Evolutionary conservation across 129 eudicot species (phyloP).

Genomic region (Gnaphalium uliginosum): DNA sequence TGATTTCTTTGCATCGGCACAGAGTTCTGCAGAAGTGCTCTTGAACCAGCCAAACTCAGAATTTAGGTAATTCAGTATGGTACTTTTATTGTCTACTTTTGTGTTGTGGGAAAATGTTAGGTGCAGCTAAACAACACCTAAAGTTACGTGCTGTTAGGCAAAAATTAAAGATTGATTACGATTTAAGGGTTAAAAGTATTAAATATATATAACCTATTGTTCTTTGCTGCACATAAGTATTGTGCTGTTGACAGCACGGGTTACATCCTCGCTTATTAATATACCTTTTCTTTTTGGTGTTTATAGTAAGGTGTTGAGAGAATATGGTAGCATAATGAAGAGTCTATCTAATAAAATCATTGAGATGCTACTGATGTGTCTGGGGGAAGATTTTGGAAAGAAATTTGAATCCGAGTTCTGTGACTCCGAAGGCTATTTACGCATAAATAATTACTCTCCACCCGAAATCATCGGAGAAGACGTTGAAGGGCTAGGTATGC

Average conservation of each 20-base stretch:
- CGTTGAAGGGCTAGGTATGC: conserved; percentile 91
- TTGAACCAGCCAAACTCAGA: conserved; percentile 46
- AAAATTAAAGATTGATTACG: too few relatives aligned
- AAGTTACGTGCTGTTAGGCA: too few relatives aligned
- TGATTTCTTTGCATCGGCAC: conserved; percentile 64
- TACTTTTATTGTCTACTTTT: conserved; percentile 4
- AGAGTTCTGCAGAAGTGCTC: conserved; percentile 58
- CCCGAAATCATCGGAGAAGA: conserved; percentile 49
- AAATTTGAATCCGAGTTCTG: conserved; percentile 60
- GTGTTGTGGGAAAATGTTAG: too few relatives aligned
- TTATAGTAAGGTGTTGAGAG: conserved; percentile 63
- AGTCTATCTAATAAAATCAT: conserved; percentile 56
- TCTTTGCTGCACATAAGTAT: too few relatives aligned
- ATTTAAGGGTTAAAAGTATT: too few relatives aligned
- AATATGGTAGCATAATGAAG: conserved; percentile 71
- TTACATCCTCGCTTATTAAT: not conserved
- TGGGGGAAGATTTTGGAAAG: conserved; percentile 57
- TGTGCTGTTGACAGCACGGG: too few relatives aligned
- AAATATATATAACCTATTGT: too few relatives aligned
- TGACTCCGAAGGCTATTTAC: conserved; percentile 73
- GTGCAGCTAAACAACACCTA: too few relatives aligned
- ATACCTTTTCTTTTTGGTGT: not conserved
- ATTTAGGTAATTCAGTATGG: conserved; percentile 59
- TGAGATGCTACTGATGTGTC: conserved; percentile 53
- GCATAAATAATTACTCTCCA: conserved; percentile 76